These are phyloP conservation scores for Xylaria bambusicola DNA, from an alignment of 495 filamentous ascomycete genomes.

Conservation along the genomic window DNA sequence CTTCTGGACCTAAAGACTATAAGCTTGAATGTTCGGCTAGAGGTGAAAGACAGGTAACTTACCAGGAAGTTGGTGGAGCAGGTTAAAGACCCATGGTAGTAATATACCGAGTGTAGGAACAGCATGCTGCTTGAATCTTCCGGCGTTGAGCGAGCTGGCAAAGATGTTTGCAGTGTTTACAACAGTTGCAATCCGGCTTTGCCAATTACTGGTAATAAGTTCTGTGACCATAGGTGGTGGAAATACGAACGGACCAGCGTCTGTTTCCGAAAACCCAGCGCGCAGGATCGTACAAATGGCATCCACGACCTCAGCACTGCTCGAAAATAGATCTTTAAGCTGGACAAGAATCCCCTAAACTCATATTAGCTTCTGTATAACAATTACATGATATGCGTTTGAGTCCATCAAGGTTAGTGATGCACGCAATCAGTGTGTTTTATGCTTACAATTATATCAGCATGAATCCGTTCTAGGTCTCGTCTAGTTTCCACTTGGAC, in stretches of 20 bases:
- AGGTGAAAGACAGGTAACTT: slow-evolving; percentile 39
- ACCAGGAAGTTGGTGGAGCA: slow-evolving; percentile 66
- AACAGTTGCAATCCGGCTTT: slow-evolving; percentile 62
- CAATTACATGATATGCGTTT: not conserved
- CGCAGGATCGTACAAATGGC: slow-evolving; percentile 73
- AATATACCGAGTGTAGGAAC: slow-evolving; percentile 54
- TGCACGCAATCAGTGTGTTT: not conserved
- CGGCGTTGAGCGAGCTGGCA: slow-evolving; percentile 62
- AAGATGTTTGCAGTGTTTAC: slow-evolving; percentile 79
- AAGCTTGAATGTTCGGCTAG: no score
- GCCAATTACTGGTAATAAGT: slow-evolving; percentile 57
- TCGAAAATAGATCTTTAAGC: slow-evolving; percentile 56
- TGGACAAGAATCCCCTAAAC: slow-evolving; percentile 44
- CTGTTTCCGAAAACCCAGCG: slow-evolving; percentile 76
- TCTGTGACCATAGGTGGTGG: slow-evolving; percentile 67
- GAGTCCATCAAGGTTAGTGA: not conserved
- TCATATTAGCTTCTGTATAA: not conserved
- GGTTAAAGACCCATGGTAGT: slow-evolving; percentile 63
- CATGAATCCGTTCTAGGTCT: slow-evolving; percentile 34
- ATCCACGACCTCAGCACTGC: slow-evolving; percentile 71
- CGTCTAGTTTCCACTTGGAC: not conserved
- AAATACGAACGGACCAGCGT: slow-evolving; percentile 77
- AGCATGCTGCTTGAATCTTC: slow-evolving; percentile 37
- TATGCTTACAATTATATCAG: slow-evolving; percentile 36
- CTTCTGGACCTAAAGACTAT: slow-evolving; percentile 49